A percentile compares a stretch with the other conserved stretches of the same genome.
Conservation (phyloP, 2,329 filamentous ascomycete species). For the Verticillium dahliae region DNA sequence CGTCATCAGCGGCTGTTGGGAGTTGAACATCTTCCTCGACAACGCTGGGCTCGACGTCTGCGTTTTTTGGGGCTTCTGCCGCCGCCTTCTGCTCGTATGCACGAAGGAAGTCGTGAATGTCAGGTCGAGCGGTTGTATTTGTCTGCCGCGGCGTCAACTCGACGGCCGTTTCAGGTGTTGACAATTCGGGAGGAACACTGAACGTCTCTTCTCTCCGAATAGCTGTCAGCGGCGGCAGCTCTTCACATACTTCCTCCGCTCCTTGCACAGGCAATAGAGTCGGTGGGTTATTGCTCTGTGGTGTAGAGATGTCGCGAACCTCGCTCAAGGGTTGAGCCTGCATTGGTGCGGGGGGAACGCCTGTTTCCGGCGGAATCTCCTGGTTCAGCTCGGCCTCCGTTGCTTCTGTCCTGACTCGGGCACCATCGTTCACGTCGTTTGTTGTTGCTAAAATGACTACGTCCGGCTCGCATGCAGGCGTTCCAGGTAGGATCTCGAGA, state of each 20-base stretch:
- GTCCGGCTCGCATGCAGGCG: too few species aligned
- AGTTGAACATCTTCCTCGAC: background rate
- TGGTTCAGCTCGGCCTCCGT: background rate
- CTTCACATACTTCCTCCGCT: background rate
- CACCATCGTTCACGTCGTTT: too few species aligned
- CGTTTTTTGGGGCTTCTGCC: background rate
- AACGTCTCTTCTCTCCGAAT: background rate
- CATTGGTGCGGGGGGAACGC: background rate
- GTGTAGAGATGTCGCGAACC: background rate
- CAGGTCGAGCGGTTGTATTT: background rate
- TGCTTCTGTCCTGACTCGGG: background rate
- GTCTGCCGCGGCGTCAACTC: background rate
- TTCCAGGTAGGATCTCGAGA: too few species aligned
- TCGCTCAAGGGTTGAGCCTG: background rate
- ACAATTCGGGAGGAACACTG: background rate
- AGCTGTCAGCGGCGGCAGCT: background rate
- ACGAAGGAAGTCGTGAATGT: slow-evolving; percentile 7
- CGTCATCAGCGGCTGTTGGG: background rate
- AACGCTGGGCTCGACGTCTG: background rate
- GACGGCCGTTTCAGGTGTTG: background rate
- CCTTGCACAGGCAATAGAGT: background rate
- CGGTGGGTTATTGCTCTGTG: background rate
- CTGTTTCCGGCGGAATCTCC: background rate
- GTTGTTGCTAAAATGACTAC: too few species aligned
- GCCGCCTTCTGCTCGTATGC: slow-evolving; percentile 11